phyloP scores from a whole-genome alignment of 192 early-diverging fungal genomes.

The Backusella parvicylindrica region DNA sequence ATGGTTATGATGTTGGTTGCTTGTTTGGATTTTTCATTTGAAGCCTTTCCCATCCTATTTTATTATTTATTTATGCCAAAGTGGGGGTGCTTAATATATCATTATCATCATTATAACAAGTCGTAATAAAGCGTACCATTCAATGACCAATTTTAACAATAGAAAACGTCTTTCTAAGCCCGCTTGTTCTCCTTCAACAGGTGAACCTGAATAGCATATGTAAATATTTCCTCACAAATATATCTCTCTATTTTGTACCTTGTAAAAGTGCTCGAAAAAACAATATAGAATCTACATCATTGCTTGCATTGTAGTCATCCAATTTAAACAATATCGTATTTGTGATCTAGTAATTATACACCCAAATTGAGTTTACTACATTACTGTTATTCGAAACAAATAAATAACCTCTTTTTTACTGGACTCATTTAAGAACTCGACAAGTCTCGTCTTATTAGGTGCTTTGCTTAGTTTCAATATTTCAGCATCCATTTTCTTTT shows the following conservation, averaged over 20 bases:
- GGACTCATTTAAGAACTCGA: constrained; percentile 9
- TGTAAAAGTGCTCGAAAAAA: neutral
- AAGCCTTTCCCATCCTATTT: neutral
- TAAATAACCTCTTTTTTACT: constrained; percentile 8
- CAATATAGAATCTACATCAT: neutral
- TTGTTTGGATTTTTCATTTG: constrained; percentile 1
- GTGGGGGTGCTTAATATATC: neutral
- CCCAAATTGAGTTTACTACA: neutral
- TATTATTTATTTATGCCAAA: neutral
- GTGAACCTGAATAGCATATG: constrained; percentile 14
- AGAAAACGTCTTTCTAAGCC: constrained; percentile 5
- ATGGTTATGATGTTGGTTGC: constrained; percentile 14
- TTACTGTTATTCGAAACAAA: neutral
- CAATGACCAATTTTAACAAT: neutral
- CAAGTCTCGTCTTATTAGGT: constrained; percentile 1
- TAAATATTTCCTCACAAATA: neutral
- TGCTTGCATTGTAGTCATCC: neutral
- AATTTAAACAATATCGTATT: neutral
- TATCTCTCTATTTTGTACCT: neutral
- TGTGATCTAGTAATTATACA: neutral
- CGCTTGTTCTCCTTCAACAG: neutral
- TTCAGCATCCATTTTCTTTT: constrained; percentile 15
- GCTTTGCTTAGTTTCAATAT: constrained; percentile 25
- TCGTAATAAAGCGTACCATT: constrained; percentile 19
- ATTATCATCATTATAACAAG: neutral